Evolutionary conservation across 768 basidiomycete genomes (phyloP).

Genomic region (Mycena amicta): DNA sequence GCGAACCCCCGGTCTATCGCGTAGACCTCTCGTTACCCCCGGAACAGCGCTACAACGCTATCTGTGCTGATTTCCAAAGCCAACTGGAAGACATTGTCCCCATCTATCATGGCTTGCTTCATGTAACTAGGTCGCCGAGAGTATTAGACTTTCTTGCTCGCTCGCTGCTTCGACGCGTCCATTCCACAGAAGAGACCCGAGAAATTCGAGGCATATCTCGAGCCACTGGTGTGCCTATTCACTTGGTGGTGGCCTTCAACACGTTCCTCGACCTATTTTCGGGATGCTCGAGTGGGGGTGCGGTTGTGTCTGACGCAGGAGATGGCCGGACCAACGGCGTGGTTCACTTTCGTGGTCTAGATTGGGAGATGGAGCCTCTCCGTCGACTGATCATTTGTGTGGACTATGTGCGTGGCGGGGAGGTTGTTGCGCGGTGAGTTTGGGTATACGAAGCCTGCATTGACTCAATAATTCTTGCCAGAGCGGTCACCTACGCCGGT

Average conservation of each 20-base stretch:
- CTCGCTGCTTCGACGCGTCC: constrained; percentile 31
- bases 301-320: constrained; percentile 25
- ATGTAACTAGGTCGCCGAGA: constrained; percentile 27
- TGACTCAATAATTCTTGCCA: constrained; percentile 10
- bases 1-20: constrained; percentile 29
- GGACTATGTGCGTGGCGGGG: constrained; percentile 35
- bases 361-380: constrained; percentile 42
- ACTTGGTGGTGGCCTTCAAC: constrained; percentile 41
- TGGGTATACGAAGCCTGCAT: background rate
- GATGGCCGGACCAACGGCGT: constrained; percentile 25
- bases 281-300: constrained; percentile 42
- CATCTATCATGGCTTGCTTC: constrained; percentile 33
- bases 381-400: constrained; percentile 36
- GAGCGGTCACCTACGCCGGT: constrained; percentile 42
- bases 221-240: constrained; percentile 30
- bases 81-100: constrained; percentile 29
- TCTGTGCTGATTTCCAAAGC: constrained; percentile 33
- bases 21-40: constrained; percentile 39
- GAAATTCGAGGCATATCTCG: constrained; percentile 37
- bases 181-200: constrained; percentile 35
- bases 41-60: constrained; percentile 30
- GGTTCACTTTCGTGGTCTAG: constrained; percentile 40
- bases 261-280: constrained; percentile 42
- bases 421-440: constrained; percentile 37
- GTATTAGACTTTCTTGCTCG: constrained; percentile 29